These are phyloP conservation scores for Solanum neorickii DNA, from an alignment of 257 asterid species.

Conservation along the genomic window DNA sequence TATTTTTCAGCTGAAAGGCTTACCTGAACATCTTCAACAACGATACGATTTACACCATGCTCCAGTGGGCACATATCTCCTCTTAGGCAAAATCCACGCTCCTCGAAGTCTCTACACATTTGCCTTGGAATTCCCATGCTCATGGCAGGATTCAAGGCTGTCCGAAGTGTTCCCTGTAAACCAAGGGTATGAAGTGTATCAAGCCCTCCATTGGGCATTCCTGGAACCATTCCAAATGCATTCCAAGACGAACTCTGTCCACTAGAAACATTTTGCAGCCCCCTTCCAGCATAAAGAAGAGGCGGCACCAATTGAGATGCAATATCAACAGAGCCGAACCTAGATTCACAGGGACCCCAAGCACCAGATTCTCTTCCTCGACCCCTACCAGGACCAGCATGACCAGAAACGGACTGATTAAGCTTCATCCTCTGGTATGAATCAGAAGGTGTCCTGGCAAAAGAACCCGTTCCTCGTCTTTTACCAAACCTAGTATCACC, in stretches of 20 bases:
- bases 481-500: constrained; percentile 57
- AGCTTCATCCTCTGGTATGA: constrained; percentile 44
- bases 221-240: constrained; percentile 77
- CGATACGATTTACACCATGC: constrained; percentile 94
- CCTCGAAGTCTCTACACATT: constrained; percentile 96
- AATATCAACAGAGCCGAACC: constrained; percentile 65
- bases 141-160: constrained; percentile 48
- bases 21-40: constrained; percentile 99
- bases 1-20: neutral
- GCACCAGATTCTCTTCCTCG: constrained; percentile 62
- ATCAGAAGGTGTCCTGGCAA: constrained; percentile 54
- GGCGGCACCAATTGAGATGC: constrained; percentile 60
- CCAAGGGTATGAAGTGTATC: constrained; percentile 68
- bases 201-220: constrained; percentile 66
- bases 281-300: constrained; percentile 66
- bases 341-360: constrained; percentile 65
- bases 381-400: constrained; percentile 48
- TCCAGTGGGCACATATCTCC: constrained; percentile 99
- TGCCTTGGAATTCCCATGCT: constrained; percentile 66
- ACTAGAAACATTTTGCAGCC: constrained; percentile 44
- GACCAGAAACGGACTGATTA: constrained; percentile 45
- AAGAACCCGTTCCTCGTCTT: constrained; percentile 45
- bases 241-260: constrained; percentile 54
- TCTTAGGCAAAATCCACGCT: constrained; percentile 97
- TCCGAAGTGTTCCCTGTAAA: constrained; percentile 64